Base-by-base conservation (phyloP, 768 basidiomycete species). In the Leccinum arenicola region DNA sequence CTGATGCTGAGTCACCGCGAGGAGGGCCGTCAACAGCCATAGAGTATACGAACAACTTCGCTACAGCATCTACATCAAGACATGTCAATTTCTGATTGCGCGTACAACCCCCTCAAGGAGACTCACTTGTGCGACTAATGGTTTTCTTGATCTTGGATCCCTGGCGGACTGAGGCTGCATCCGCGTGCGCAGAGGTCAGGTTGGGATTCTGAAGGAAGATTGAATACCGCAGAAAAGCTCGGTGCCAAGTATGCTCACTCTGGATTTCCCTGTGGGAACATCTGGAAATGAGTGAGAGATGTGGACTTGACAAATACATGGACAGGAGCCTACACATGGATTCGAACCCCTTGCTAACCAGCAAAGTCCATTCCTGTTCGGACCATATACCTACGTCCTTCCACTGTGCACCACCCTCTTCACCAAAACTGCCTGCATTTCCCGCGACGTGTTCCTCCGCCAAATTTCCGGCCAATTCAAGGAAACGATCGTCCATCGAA, bases 381-480 rank as follows among this genome's bases (percentile, higher is more conserved):
- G 84, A 87, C 84, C 93, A 95, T 56, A 98, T 95, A 12, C 95
- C 95, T 36, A 98, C 82, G 64, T 92, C 90, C 70, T 87, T 88
- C 86, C 86, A 89, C 57, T 76, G 74, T 8, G 85, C 81, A 40
- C 81, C 80, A 52, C 81, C 83, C 64, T 84, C 81, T 52, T 73
- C 72, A 9, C 82, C 85, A n/a, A 75, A 78, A 48, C 76, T 77
- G n/a, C 84, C 82, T 40, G 70, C 69, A 21, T 78, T 74, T 19
- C 87, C 87, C 21, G 83, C 87, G 62, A 91, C 81, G 66, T 91
- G 86, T 66, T 89, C 86, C 70, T 89, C 87, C 0, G 89, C 78
- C 23, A 93, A 73, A 29, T 84, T 79, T 38, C 87, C 89, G 53
- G 84, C 83, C 6, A 92, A 68, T 60, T 91, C 87, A 6, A 93